phyloP scores from a whole-genome alignment of 2,329 filamentous ascomycete genomes.

The Venturia pyrina region DNA sequence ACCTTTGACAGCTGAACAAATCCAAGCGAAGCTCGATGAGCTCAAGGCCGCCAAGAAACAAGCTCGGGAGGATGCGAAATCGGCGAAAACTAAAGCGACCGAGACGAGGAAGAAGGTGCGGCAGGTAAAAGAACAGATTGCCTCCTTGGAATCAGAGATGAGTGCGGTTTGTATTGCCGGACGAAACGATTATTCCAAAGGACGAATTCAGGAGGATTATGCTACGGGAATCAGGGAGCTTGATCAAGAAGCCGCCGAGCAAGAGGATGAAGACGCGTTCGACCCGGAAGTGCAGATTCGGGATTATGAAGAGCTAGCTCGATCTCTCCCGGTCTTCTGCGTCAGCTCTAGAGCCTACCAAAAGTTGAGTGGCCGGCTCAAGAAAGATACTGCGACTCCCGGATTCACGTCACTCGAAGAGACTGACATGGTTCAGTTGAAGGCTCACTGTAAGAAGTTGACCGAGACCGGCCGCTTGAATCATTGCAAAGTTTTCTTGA shows the following conservation, averaged over 20 bases:
- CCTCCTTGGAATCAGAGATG: neutral
- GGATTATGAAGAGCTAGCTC: conserved; percentile 49
- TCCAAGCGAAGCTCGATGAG: conserved; percentile 34
- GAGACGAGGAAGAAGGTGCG: neutral
- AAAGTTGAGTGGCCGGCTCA: conserved; percentile 45
- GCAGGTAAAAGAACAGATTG: neutral
- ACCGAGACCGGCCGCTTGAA: conserved; percentile 40
- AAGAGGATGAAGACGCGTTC: conserved; percentile 45
- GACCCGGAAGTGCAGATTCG: conserved; percentile 44
- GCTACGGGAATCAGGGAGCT: conserved; percentile 50
- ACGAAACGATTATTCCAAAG: conserved; percentile 47
- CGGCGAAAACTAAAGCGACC: conserved; percentile 17
- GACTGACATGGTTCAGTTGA: conserved; percentile 50
- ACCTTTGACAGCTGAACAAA: conserved; percentile 28
- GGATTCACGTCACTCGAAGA: conserved; percentile 45
- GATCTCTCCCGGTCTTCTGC: conserved; percentile 52
- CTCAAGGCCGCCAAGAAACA: conserved; percentile 34
- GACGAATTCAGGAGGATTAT: conserved; percentile 48
- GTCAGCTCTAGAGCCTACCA: conserved; percentile 54
- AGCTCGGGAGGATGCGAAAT: conserved; percentile 22
- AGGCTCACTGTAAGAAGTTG: conserved; percentile 48
- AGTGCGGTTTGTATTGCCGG: conserved; percentile 39
- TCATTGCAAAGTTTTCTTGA: conserved; percentile 41
- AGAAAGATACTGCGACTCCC: conserved; percentile 40
- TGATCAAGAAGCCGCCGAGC: conserved; percentile 44